Evolutionary conservation across 1,284 basidiomycete species (phyloP).

Genomic region (Inonotus hispidus): DNA sequence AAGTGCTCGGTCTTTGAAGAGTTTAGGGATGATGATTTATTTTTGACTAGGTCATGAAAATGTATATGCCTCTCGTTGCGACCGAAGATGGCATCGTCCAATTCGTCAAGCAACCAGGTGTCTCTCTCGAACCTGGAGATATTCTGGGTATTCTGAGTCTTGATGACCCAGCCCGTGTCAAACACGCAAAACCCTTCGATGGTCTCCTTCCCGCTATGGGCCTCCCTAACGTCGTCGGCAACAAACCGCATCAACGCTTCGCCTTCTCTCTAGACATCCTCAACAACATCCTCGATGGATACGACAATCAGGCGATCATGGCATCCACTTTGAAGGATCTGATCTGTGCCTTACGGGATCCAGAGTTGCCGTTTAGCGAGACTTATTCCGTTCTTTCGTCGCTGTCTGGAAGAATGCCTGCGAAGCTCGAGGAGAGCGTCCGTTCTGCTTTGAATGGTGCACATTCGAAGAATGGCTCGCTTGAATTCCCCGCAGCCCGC

Average conservation of each 20-base stretch:
- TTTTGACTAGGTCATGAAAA: constrained; percentile 84
- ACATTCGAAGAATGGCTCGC: constrained; percentile 60
- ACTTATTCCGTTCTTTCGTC: constrained; percentile 81
- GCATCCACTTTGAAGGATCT: constrained; percentile 79
- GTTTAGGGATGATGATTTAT: constrained; percentile 20
- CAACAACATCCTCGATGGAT: constrained; percentile 91
- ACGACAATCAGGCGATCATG: constrained; percentile 91
- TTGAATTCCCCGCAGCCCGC: constrained; percentile 82
- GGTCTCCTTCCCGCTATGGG: constrained; percentile 88
- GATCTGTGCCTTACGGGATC: constrained; percentile 70
- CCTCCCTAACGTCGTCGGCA: constrained; percentile 80
- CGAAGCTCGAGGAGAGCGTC: constrained; percentile 85
- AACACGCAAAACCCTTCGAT: constrained; percentile 97
- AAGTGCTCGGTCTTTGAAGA: constrained; percentile 11
- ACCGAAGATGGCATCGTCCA: constrained; percentile 94
- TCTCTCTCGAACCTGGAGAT: constrained; percentile 95
- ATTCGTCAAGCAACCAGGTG: constrained; percentile 97
- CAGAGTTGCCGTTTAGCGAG: constrained; percentile 89
- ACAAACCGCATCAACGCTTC: constrained; percentile 89
- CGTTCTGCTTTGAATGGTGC: constrained; percentile 76
- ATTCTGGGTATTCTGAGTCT: constrained; percentile 96
- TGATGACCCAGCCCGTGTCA: constrained; percentile 95
- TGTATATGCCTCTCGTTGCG: constrained; percentile 98
- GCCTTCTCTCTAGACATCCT: constrained; percentile 74
- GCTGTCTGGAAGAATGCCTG: constrained; percentile 90